These are phyloP conservation scores for Aspergillus steynii DNA, from an alignment of 495 filamentous ascomycete genomes.

Conservation along the genomic window DNA sequence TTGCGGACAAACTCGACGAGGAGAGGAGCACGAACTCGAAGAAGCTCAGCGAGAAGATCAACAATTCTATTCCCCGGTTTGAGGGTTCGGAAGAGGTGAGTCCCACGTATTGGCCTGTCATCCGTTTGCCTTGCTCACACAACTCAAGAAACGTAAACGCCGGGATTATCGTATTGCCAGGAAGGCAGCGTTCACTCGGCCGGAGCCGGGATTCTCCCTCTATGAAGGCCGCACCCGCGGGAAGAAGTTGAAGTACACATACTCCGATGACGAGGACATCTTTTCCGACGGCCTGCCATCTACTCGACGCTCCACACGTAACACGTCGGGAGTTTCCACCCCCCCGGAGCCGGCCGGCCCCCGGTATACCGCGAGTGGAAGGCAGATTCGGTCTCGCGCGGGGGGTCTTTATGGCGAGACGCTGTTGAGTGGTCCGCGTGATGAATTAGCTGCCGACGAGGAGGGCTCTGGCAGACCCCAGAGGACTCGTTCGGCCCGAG, in stretches of 20 bases:
- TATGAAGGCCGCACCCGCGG: conserved; percentile 96
- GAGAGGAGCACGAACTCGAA: conserved; percentile 80
- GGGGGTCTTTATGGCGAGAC: conserved; percentile 80
- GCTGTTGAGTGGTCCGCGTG: conserved; percentile 56
- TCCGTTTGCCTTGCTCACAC: conserved; percentile 31
- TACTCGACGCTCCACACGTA: conserved; percentile 70
- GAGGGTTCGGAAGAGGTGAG: conserved; percentile 88
- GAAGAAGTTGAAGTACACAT: conserved; percentile 94
- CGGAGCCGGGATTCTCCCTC: conserved; percentile 85
- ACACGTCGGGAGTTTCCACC: conserved; percentile 65
- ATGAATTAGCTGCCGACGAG: conserved; percentile 30
- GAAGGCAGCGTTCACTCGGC: conserved; percentile 84
- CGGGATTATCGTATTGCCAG: conserved; percentile 86
- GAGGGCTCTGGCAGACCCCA: conserved; percentile 33
- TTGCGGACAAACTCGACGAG: conserved; percentile 71
- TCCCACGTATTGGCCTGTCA: conserved; percentile 2
- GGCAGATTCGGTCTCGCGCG: conserved; percentile 75
- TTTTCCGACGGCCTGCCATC: conserved; percentile 67
- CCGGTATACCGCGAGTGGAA: conserved; percentile 85
- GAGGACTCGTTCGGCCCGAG: conserved; percentile 30
- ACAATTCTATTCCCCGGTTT: conserved; percentile 84
- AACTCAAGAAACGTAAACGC: conserved; percentile 76
- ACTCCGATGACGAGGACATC: conserved; percentile 84
- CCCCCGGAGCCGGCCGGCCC: conserved; percentile 70
- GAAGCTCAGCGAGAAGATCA: conserved; percentile 73